Conservation (phyloP, 2,329 filamentous ascomycete species). For the Lasiodiplodia sp. region DNA sequence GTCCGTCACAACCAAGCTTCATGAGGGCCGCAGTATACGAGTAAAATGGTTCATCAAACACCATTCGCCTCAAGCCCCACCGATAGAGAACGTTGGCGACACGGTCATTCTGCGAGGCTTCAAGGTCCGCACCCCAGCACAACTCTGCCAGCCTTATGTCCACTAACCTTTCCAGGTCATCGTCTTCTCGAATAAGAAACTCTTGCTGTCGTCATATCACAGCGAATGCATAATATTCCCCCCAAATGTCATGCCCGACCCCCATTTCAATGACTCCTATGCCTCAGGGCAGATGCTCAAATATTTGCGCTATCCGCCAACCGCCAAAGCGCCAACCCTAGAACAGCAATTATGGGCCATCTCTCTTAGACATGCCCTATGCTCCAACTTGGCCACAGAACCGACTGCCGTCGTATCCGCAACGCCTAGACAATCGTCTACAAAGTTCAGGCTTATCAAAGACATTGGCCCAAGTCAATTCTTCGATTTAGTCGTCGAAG, state of each 20-base stretch:
- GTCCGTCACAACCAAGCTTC: conserved; percentile 3
- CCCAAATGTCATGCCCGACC: conserved; percentile 36
- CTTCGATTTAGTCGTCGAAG: conserved; percentile 74
- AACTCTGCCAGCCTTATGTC: too few species aligned
- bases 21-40: not conserved
- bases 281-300: conserved; percentile 29
- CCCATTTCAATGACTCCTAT: conserved; percentile 38
- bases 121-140: not conserved
- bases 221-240: conserved; percentile 37
- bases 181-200: not conserved
- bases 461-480: conserved; percentile 66
- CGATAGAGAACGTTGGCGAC: conserved; percentile 61
- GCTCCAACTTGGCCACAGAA: too few species aligned
- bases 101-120: conserved; percentile 66
- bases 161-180: not conserved
- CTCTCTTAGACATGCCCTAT: conserved; percentile 34
- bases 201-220: not conserved
- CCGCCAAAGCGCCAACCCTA: conserved; percentile 28
- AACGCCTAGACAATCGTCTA: not conserved
- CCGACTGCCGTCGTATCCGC: not conserved
- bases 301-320: not conserved
- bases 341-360: conserved; percentile 46
- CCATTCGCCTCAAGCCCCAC: conserved; percentile 46
- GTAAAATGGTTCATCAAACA: conserved; percentile 1
- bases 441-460: conserved; percentile 59